A percentile compares a stretch with the other conserved stretches of the same genome.
phyloP scores from a whole-genome alignment of 805 yeast species.

The Saturnispora quitensis region DNA sequence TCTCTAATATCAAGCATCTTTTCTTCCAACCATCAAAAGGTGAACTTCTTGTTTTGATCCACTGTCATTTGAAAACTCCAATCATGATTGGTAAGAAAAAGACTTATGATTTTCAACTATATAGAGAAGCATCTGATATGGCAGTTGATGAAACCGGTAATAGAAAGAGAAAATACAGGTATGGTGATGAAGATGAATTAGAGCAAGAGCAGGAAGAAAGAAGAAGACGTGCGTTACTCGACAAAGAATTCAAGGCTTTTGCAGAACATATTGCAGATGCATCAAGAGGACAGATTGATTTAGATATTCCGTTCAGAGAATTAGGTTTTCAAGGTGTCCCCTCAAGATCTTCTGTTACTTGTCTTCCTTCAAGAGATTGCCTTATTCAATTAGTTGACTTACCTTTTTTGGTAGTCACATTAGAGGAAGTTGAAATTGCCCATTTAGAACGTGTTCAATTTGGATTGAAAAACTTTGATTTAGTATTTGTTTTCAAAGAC shows the following conservation, averaged over 20 bases:
- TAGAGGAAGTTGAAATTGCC: conserved; percentile 88
- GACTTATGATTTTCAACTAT: conserved; percentile 91
- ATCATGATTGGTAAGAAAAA: conserved; percentile 93
- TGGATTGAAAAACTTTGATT: conserved; percentile 91
- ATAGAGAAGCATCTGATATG: conserved; percentile 93
- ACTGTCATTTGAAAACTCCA: conserved; percentile 86
- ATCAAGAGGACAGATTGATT: conserved; percentile 71
- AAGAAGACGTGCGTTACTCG: conserved; percentile 79
- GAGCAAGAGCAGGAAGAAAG: conserved; percentile 99
- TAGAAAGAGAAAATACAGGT: conserved; percentile 73
- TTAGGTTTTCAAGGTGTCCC: conserved; percentile 98
- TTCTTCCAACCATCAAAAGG: conserved; percentile 96
- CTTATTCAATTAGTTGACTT: conserved; percentile 89
- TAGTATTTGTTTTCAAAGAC: conserved; percentile 94
- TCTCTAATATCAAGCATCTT: conserved; percentile 83
- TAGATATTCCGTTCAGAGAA: conserved; percentile 92
- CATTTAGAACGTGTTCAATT: conserved; percentile 96
- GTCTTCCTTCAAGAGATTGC: conserved; percentile 97
- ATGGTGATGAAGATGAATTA: conserved; percentile 97
- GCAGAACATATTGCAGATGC: conserved; percentile 89
- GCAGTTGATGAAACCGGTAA: conserved; percentile 96
- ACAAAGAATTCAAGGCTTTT: conserved; percentile 82
- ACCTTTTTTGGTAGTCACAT: conserved; percentile 85
- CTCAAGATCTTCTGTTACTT: conserved; percentile 81
- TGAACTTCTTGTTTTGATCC: conserved; percentile 85